Evolutionary conservation across 306 rosid genomes (phyloP), one percentile per base, ranked within the genome.

Genomic region (Ziziphus jujuba): DNA sequence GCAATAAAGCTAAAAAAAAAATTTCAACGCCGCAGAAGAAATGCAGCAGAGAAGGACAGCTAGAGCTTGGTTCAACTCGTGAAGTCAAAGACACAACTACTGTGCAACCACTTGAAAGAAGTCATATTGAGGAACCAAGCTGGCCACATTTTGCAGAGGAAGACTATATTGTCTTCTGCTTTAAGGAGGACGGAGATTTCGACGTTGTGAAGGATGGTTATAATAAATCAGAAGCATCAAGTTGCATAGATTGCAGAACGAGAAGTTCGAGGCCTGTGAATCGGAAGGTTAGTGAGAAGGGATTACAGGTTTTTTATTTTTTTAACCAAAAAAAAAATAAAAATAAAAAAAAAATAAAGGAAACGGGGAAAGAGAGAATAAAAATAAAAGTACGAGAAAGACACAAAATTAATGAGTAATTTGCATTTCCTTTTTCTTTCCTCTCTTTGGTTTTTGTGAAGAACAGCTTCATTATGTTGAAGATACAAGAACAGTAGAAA

Each of bases 151-250:
- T 73, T 12, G 8, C 82, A 52, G 87, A 87, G 33, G 74, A 73
- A 12, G 87, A 85, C 57, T 92, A 74, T 35, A 92, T 89, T 5
- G 88, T 80, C 21, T 85, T 89, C 69, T 77, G 84, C 71, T 85
- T 89, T 45, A 65, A 72, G 72, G 88, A 85, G 19, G 83, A 89
- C 67, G 89, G 80, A 28, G 59, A 76, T 28, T 73, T 90, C 23
- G 90, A 85, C 44, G 81, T 81, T 19, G 72, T 84, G 60, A 81
- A 72, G 65, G 77, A 79, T 50, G 69, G 60, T 38, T 72, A 73
- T 19, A 40, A 44, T 21, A 21, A 36, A 2, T 25, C 34, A 16
- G 24, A 65, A 19, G 72, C 69, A n/a, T 60, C 62, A 16, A 69
- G 36, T 34, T 45, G 10, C 67, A 31, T 40, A 11, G 65, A 77